Evolutionary conservation across 2,329 filamentous ascomycete species (phyloP), one percentile per base, ranked within the genome.

Genomic region (Clonostachys rhizophaga): DNA sequence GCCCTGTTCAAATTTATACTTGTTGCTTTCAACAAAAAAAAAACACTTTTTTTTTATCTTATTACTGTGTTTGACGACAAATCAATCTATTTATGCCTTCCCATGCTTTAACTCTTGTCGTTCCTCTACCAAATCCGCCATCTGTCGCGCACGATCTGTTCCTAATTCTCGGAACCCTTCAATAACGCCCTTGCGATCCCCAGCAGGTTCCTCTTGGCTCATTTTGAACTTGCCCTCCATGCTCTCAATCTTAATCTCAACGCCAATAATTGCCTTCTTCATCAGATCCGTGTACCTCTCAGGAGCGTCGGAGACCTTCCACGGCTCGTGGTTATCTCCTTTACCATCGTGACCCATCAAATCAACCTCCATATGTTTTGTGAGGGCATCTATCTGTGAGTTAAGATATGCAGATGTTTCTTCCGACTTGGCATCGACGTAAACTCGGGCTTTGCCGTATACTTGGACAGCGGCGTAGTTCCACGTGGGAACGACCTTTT

Each of bases 401-500:
- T 61, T 50, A 10, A 87, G 59, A 46, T 78, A 86, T 0, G 51
- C 49, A 0, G 59, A 56, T 0, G 79, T 78, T 17, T 72, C 68
- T 0, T 64, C 55, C 0, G 70, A 58, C 42, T 69, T 69, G 7
- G 72, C 56, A 47, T 86, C 76, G 48, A 65, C 74, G 52, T 74
- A 79, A 5, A 86, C 62, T 0, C 51, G 76, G 2, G 78, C 76
- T 2, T 61, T 71, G 2, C 84, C 84, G 53, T 86, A 86, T 0
- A 70, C 79, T 60, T 87, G 81, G 0, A 75, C 83, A 0, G 83
- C 81, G 0, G 79, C 70, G 55, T 87, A 88, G 61, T 88, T 83
- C 84, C 84, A 87, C 0, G 84, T 88, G 1, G 83, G 83, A 5
- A 85, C 84, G 0, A 86, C 83, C 54, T 87, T 87, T 11, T 75